A percentile compares a stretch with the other conserved stretches of the same genome.
These are phyloP conservation scores for Aureobasidium subglaciale DNA, from an alignment of 2,329 filamentous ascomycete genomes.

Conservation along the genomic window DNA sequence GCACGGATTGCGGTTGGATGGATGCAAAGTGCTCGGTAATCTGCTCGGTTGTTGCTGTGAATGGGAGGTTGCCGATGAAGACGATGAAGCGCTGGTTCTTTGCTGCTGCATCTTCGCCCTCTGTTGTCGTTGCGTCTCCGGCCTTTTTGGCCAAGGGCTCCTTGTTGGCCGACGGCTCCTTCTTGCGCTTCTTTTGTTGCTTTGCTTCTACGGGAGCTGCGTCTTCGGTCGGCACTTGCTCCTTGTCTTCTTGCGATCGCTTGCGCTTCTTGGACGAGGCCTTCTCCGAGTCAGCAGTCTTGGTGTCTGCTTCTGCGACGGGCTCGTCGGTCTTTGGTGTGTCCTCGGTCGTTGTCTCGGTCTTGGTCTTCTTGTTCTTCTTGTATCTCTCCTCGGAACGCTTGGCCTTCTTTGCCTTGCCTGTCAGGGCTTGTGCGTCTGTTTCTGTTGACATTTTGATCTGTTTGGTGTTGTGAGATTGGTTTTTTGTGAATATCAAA, in stretches of 20 bases:
- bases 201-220: slow-evolving; percentile 13
- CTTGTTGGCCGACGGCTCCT: slow-evolving; percentile 5
- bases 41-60: slow-evolving; percentile 63
- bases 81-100: slow-evolving; percentile 61
- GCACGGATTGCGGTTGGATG: slow-evolving; percentile 62
- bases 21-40: slow-evolving; percentile 71
- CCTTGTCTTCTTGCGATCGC: slow-evolving; percentile 18
- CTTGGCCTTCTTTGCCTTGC: slow-evolving; percentile 31
- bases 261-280: slow-evolving; percentile 23
- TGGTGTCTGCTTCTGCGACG: slow-evolving; percentile 15
- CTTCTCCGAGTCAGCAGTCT: slow-evolving; percentile 16
- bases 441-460: slow-evolving; percentile 24
- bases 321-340: slow-evolving; percentile 12
- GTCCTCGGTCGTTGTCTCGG: slow-evolving; percentile 21
- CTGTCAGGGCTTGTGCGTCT: slow-evolving; percentile 21
- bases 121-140: slow-evolving; percentile 15
- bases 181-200: slow-evolving; percentile 14
- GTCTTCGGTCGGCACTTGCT: slow-evolving; percentile 16
- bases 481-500: neutral
- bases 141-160: neutral
- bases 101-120: slow-evolving; percentile 19
- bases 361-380: slow-evolving; percentile 30
- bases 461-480: neutral
- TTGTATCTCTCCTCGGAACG: slow-evolving; percentile 29
- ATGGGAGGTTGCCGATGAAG: slow-evolving; percentile 87